Evolutionary conservation across 1,139 yeast species (phyloP), one percentile per base, ranked within the genome.

Genomic region (Yamadazyma sp.): DNA sequence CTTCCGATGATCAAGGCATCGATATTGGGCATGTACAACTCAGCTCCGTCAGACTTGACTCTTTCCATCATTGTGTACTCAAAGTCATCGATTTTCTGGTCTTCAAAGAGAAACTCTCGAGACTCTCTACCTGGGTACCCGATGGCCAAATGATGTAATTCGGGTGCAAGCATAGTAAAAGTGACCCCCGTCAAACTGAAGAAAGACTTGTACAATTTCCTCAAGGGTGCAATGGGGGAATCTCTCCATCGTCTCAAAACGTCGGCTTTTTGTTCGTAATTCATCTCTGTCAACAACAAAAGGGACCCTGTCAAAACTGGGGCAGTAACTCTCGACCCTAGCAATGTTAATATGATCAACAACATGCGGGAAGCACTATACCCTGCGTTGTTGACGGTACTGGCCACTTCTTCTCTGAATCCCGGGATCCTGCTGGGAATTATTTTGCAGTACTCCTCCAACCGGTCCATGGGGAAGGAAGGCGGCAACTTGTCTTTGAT

Each of bases 1-100:
- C 81, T 74, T 3, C 85, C 85, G 34, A 79, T 63, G 33, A 79
- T 66, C 17, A 76, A 59, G 5, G 63, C 81, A 47, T 77, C 69
- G 31, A 66, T 53, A 16, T 67, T 60, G 4, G 73, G 72, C 34
- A 71, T 45, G 38, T 62, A 55, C 36, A 72, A 56, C 40, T 64
- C 72, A 12, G 56, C 44, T 7, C 62, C 62, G 11, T 63, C 61
- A 8, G 48, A 42, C 2, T 40, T 48, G 6, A 75, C 75, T 31
- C 66, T 59, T 2, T 53, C 58, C 43, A 61, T 46, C 66, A 72
- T 61, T 3, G 51, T 43, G 46, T 67, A 70, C 26, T 47, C 50
- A 45, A 58, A 66, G 1, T 50, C 49, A 41, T 64, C 66, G n/a
- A 50, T 34, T 16, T 40, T 42, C 27, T 58, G 61, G 9, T 48